Evolutionary conservation across 2,329 filamentous ascomycete genomes (phyloP).

Genomic region (Aschersonia sp.): DNA sequence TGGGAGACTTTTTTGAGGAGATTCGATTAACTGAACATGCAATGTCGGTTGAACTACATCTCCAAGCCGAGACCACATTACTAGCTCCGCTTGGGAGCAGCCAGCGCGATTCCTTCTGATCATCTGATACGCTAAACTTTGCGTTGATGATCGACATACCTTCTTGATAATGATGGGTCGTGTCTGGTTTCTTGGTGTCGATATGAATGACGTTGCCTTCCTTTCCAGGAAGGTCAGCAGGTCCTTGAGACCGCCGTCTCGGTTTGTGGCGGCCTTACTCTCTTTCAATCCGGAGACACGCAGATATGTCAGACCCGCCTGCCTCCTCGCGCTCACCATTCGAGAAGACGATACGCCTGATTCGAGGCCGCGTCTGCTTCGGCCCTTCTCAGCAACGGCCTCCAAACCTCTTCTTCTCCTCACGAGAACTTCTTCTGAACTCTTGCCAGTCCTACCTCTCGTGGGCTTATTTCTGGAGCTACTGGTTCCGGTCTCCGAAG

Average conservation of each 20-base stretch:
- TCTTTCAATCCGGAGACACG: slow-evolving; percentile 48
- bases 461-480: slow-evolving; percentile 15
- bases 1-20: slow-evolving; percentile 13
- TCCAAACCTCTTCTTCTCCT: slow-evolving; percentile 25
- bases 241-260: slow-evolving; percentile 51
- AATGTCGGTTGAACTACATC: too few relatives aligned
- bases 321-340: slow-evolving; percentile 10
- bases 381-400: too few relatives aligned
- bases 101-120: slow-evolving; percentile 1
- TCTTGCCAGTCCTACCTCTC: slow-evolving; percentile 9
- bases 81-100: not conserved
- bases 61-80: not conserved
- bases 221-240: slow-evolving; percentile 57
- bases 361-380: slow-evolving; percentile 12
- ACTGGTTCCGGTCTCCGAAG: slow-evolving; percentile 11
- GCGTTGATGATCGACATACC: slow-evolving; percentile 46
- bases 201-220: slow-evolving; percentile 45
- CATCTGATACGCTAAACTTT: slow-evolving; percentile 5
- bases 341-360: slow-evolving; percentile 19
- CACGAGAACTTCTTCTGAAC: slow-evolving; percentile 17
- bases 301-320: slow-evolving; percentile 18
- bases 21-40: too few relatives aligned
- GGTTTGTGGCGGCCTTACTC: slow-evolving; percentile 53
- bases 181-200: slow-evolving; percentile 24
- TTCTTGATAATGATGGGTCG: slow-evolving; percentile 55